Evolutionary conservation across 495 filamentous ascomycete species (phyloP), one percentile per base, ranked within the genome.

Genomic region (Hyaloscypha bicolor): DNA sequence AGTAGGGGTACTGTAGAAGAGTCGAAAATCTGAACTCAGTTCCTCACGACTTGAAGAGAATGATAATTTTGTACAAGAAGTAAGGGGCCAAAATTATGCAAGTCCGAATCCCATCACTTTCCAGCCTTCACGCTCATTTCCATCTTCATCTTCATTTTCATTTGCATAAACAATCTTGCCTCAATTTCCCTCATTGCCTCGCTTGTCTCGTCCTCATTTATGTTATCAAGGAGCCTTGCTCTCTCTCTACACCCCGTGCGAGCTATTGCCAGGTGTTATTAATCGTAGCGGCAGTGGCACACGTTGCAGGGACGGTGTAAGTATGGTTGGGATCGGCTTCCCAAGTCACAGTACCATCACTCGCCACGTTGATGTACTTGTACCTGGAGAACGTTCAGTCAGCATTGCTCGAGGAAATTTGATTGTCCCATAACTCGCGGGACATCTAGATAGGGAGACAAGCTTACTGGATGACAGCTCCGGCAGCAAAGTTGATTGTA

Each of bases 341-440:
- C 90, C 89, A 91, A 22, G 68, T 76, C 1, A 90, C 78, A 2
- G 74, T 73, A 4, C 87, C 85, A 72, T 86, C 81, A 3, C 76
- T 73, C 57, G 80, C 77, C 39, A 88, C 78, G 9, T 83, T 82
- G 65, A 92, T 85, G 70, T 85, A 93, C 78, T 92, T 93, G 72
- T 92, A 48, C 16, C 42, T 48, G 42, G 16, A n/a, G n/a, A n/a
- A n/a, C n/a, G 0, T 14, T 6, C 16, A 48, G 42, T 48, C 42
- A 48, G 42, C 42, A 19, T 16, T 48, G 42, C 42, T 16, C 1
- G 42, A 48, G 9, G 16, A 12, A 48, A 16, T 14, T 19, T 48
- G 11, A 12, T 16, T 48, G 6, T 48, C 4, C 35, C 35, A 37
- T 6, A 37, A 12, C 12, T 6, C 16, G 16, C 11, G 42, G 16